Conservation (phyloP, 1,284 basidiomycete species). For the Coriolopsis trogii region DNA sequence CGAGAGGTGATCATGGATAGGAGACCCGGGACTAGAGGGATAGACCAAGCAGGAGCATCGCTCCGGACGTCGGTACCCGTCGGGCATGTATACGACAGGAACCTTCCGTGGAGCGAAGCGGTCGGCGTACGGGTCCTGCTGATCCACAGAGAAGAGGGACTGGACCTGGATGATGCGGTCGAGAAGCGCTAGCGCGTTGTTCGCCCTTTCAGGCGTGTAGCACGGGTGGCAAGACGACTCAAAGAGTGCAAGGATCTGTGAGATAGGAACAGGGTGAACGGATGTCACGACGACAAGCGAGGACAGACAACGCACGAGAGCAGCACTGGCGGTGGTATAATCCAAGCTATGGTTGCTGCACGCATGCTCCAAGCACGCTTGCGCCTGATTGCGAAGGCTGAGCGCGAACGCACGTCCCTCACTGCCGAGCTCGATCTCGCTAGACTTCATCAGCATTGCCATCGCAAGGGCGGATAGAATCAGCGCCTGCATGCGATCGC, state of each 20-base stretch:
- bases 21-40: constrained; percentile 39
- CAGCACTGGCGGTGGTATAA: constrained; percentile 68
- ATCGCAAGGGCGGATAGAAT: constrained; percentile 70
- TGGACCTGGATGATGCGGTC: constrained; percentile 64
- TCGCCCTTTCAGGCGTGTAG: constrained; percentile 56
- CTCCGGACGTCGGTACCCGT: constrained; percentile 30
- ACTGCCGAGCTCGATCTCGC: constrained; percentile 58
- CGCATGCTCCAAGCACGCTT: constrained; percentile 53
- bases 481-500: constrained; percentile 66
- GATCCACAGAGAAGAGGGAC: constrained; percentile 59
- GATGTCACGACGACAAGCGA: neutral
- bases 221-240: constrained; percentile 73
- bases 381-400: constrained; percentile 56
- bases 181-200: constrained; percentile 54
- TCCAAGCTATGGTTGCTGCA: constrained; percentile 58
- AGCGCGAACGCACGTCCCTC: constrained; percentile 55
- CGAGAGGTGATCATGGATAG: constrained; percentile 39
- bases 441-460: constrained; percentile 74
- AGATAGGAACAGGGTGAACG: constrained; percentile 2
- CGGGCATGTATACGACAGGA: constrained; percentile 43
- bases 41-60: constrained; percentile 55
- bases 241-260: constrained; percentile 71
- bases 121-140: constrained; percentile 53
- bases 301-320: constrained; percentile 53
- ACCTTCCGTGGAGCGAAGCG: constrained; percentile 51